Conservation (phyloP, 2,329 filamentous ascomycete genomes). For the Colletotrichum tanaceti region DNA sequence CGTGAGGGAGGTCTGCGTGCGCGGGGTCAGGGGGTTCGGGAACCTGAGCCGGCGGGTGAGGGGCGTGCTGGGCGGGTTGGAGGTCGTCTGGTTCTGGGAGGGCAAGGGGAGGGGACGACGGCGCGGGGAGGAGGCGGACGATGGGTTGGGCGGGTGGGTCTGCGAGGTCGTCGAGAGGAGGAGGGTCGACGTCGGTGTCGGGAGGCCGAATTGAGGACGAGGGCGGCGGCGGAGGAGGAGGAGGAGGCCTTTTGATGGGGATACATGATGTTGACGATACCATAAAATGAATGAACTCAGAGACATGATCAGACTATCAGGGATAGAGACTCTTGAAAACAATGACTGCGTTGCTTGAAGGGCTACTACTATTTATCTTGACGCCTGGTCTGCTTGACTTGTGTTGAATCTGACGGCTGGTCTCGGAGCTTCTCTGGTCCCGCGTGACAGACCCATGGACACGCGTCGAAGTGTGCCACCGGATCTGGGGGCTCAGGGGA, state of each 20-base stretch:
- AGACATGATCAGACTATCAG: neutral
- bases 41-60: constrained; percentile 45
- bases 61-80: constrained; percentile 47
- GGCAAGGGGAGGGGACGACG: constrained; percentile 9
- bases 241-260: neutral
- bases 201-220: constrained; percentile 2
- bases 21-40: constrained; percentile 31
- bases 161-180: constrained; percentile 24
- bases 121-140: neutral
- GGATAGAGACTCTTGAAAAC: too few species aligned
- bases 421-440: neutral
- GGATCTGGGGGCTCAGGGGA: too few species aligned
- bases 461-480: too few species aligned
- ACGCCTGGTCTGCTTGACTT: neutral
- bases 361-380: neutral
- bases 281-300: neutral
- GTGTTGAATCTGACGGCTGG: neutral
- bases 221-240: neutral
- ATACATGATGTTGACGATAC: neutral
- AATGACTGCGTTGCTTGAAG: neutral
- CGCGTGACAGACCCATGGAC: too few species aligned
- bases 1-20: constrained; percentile 47
- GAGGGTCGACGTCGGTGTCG: neutral
- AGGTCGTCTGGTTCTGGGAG: constrained; percentile 42
- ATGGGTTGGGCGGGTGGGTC: neutral